Evolutionary conservation across 2,329 filamentous ascomycete genomes (phyloP).

Genomic region (Aspergillus sp.): DNA sequence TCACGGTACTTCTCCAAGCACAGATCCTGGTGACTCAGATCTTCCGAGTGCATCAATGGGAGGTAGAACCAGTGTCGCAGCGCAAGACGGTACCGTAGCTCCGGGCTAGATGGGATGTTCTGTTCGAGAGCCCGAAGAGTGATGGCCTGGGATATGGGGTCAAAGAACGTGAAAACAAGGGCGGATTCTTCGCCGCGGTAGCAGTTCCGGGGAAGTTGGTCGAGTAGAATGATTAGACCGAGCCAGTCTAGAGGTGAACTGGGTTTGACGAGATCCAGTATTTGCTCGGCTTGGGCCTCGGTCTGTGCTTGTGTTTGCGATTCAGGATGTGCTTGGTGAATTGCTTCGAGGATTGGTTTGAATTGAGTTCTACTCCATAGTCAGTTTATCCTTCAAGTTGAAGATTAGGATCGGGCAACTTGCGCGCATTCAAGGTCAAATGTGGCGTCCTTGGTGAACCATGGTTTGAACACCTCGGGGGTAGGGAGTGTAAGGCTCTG

Average conservation of each 20-base stretch:
- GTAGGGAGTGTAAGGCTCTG: conserved; percentile 7
- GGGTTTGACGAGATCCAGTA: neutral
- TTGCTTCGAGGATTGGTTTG: conserved; percentile 6
- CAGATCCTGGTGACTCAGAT: conserved; percentile 5
- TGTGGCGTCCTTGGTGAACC: conserved; percentile 8
- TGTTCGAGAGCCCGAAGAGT: conserved; percentile 41
- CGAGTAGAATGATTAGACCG: conserved; percentile 61
- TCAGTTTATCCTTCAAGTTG: neutral
- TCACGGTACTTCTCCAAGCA: neutral
- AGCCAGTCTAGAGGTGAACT: conserved; percentile 38
- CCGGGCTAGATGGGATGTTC: conserved; percentile 33
- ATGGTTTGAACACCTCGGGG: neutral
- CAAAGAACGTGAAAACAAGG: conserved; percentile 60
- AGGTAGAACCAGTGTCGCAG: conserved; percentile 63
- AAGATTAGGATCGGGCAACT: neutral
- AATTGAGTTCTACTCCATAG: neutral
- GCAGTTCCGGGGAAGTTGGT: conserved; percentile 67
- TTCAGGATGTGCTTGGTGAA: conserved; percentile 1
- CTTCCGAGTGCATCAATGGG: conserved; percentile 59
- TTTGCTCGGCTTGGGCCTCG: neutral
- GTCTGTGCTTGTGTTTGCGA: neutral
- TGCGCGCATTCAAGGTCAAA: conserved; percentile 17
- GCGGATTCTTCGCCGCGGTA: conserved; percentile 56
- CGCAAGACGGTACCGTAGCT: conserved; percentile 40
- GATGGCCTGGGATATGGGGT: conserved; percentile 57